Base-by-base conservation (phyloP, 805 yeast species). In the Wickerhamiella brachini region DNA sequence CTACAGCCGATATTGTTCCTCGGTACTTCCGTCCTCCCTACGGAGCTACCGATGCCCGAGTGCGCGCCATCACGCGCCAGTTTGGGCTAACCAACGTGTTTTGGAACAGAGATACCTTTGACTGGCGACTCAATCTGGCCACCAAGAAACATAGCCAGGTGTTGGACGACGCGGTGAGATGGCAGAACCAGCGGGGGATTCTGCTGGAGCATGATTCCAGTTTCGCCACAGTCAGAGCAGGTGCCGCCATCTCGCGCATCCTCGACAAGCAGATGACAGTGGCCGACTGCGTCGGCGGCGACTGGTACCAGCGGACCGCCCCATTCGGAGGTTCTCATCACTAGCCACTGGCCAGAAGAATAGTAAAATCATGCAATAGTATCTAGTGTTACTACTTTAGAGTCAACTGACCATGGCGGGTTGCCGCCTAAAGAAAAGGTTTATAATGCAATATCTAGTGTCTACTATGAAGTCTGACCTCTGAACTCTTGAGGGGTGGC, bases 1-100 rank as follows among this genome's bases (percentile, higher is more conserved):
- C 96, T 1, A 88, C 97, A 0, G 85, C 86, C 0, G 72, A 80
- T 24, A 89, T 88, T 60, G 63, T 85, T 9, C 98, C 98, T 7
- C 83, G 83, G 61, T 90, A 90, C 85, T 90, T 85, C 65, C 76
- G 98, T 57, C 98, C 98, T 0, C 98, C 98, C 1, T 90, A 86
- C 63, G 98, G 97, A 1, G 97, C 95, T 0, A 73, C 86, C 37
- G 98, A 90, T 67, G 81, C 88, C 63, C 71, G 97, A 50, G 83
- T 90, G 0, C 71, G 97, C 52, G 69, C 80, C 1, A 85, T 90
- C 50, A 76, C 86, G 15, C 71, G 89, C 49, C 85, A 82, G 66
- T 84, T 90, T 65, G 95, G 96, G 0, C 76, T 90, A 74, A 88
- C 82, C 60, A 79, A 85, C 4, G 96, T 84, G 23, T 67, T 90